These are phyloP conservation scores for Albifimbria verrucaria DNA, from an alignment of 2,329 filamentous ascomycete species.

Conservation along the genomic window DNA sequence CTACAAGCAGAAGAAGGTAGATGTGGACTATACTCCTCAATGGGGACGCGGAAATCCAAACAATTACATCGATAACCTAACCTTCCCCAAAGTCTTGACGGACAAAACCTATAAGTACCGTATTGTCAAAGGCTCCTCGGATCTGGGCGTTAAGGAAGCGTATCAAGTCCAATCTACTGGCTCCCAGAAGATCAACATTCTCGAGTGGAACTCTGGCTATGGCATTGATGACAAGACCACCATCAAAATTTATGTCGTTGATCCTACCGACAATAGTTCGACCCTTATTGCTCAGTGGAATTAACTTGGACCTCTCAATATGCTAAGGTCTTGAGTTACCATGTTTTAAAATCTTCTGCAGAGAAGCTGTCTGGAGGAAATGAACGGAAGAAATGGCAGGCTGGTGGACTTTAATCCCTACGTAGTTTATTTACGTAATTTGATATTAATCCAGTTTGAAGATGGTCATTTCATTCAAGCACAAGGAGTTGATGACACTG, in stretches of 20 bases:
- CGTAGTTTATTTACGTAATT: no score
- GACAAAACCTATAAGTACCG: slow-evolving; percentile 10
- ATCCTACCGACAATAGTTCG: slow-evolving; percentile 6
- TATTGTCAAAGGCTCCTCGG: slow-evolving; percentile 5
- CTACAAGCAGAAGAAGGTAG: slow-evolving; percentile 1
- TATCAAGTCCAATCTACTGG: slow-evolving; percentile 4
- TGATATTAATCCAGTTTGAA: no score
- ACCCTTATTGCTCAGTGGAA: slow-evolving; percentile 8
- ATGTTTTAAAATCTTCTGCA: no score
- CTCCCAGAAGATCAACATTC: slow-evolving; percentile 9
- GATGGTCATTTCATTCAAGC: no score
- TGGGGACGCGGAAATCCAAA: slow-evolving; percentile 10
- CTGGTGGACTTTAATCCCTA: no score
- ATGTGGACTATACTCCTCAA: slow-evolving; percentile 8
- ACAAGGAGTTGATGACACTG: no score
- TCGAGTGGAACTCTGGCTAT: slow-evolving; percentile 8
- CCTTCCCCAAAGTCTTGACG: slow-evolving; percentile 7
- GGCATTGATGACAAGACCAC: slow-evolving; percentile 7
- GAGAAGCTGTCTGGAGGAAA: no score
- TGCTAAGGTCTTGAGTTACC: no score
- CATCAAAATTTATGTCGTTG: slow-evolving; percentile 9
- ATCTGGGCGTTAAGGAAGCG: slow-evolving; percentile 4
- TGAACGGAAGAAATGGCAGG: no score
- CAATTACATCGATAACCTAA: slow-evolving; percentile 11
- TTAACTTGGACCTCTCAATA: no score